Base-by-base conservation (phyloP, 2,329 filamentous ascomycete genomes). In the Fusarium sp. region DNA sequence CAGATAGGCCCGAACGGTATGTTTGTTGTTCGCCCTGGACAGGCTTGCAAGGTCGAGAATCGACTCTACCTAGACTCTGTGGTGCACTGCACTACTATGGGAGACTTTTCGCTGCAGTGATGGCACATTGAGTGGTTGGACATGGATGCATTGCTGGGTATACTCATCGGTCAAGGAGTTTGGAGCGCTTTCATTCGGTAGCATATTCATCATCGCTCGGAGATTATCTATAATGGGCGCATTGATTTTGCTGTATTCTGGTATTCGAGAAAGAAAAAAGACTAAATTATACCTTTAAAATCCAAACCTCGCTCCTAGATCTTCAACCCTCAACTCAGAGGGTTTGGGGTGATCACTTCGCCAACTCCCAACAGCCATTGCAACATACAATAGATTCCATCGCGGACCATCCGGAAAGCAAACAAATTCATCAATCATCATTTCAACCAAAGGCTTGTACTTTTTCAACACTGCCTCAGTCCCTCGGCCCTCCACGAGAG, bases 1-100 rank as follows among this genome's bases (percentile, higher is more conserved):
- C 63, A 71, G 1, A 69, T 85, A 4, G 84, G 84, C 0, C 75
- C 77, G 1, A 77, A 82, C 50, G 82, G 84, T 24, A 74, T 82
- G 67, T 82, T 85, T 62, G 75, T 77, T 47, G 75, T 86, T 36
- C 75, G 72, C 21, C 77, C 81, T 0, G 80, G 80, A 0, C 74
- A 72, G 49, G 52, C 54, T 2, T 83, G 80, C 64, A 74, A 70
- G 19, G 77, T 80, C 6, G 73, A 78, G 56, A 86, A 86, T 61
- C 73, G 75, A 30, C 69, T 81, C 0, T 85, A 86, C 57, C 40
- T 78, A 4, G 81, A 85, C 56, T 78, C 81, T 0, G 75, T 79
- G 19, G 60, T 85, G 39, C 81, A 83, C 55, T 78, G 81, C 50
- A 79, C 77, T 4, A 76, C 77, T 7, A 67, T 81, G 21, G 53